A percentile compares a stretch with the other conserved stretches of the same genome.
phyloP scores from a whole-genome alignment of 805 yeast species.

The Candida cerambycidarum region DNA sequence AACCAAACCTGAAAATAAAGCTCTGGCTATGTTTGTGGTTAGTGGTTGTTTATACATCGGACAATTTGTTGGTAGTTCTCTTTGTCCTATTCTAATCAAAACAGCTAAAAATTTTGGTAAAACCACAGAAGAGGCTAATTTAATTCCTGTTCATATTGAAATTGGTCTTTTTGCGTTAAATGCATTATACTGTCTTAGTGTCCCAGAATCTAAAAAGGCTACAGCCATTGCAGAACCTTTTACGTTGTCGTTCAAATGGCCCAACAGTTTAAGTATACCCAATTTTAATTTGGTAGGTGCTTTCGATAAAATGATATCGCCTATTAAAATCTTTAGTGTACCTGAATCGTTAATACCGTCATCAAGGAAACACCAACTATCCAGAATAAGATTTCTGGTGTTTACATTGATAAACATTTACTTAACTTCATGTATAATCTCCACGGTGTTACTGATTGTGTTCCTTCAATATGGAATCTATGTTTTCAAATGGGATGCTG shows the following conservation, averaged over 20 bases:
- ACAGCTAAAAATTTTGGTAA: slow-evolving; percentile 3
- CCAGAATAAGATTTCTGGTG: slow-evolving; percentile 8
- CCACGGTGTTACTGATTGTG: not conserved
- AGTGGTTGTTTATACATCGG: slow-evolving; percentile 1
- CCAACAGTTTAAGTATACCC: not conserved
- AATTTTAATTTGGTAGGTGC: not conserved
- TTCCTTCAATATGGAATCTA: slow-evolving; percentile 5
- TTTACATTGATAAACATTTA: not conserved
- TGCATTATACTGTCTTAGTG: not conserved
- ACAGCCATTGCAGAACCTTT: not conserved
- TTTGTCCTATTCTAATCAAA: slow-evolving; percentile 4
- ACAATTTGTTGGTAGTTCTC: not conserved
- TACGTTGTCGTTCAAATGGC: not conserved
- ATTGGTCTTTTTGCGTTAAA: not conserved
- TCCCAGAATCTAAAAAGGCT: slow-evolving; percentile 5
- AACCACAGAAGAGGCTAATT: not conserved
- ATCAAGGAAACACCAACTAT: not conserved
- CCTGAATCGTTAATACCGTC: slow-evolving; percentile 2
- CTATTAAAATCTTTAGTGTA: slow-evolving; percentile 2
- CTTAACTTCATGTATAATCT: not conserved
- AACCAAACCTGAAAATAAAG: slow-evolving; percentile 6
- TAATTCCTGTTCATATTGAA: slow-evolving; percentile 4
- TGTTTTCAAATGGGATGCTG: slow-evolving; percentile 7
- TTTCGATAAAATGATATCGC: not conserved
- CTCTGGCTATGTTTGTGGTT: slow-evolving; percentile 2